Evolutionary conservation across 192 early-diverging fungal species (phyloP), one percentile per base, ranked within the genome.

Genomic region (Podila clonocystis): DNA sequence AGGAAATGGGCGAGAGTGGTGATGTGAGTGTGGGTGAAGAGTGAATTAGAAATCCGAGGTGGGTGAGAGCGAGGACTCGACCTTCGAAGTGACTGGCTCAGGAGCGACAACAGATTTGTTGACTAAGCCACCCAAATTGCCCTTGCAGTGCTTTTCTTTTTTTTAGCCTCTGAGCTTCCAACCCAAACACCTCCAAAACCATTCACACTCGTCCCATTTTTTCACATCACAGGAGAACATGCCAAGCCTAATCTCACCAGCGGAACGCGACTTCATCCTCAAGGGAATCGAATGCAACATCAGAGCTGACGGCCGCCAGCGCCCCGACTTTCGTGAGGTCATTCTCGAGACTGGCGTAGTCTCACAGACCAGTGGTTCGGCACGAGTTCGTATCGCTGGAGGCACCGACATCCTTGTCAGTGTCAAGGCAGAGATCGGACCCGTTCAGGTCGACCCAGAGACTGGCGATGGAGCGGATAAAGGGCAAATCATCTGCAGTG

Each of bases 331-430:
- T 49, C 94, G 98, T 55, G 86, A 92, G 49, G 77, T 96, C 31
- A 82, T 88, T 1, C 82, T 99, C n/a, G 95, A 95, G 79, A 94
- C 92, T 2, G 95, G 95, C 30, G 84, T 96, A 63, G 91, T 98
- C 29, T 89, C 94, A 22, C 97, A 99, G 75, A 93, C 97, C 19
- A 94, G 89, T 73, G 98, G 98, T 8, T 94, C 93, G 82, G 94
- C 94, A 58, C 94, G 96, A 22, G 90, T 93, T 50, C 90, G 93
- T 28, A 78, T 95, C 50, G 92, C 91, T 5, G 90, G 91, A 36
- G 96, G 94, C 13, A 96, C 96, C 1, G 95, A 97, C 63, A 91
- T 98, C 2, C 87, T 99, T 12, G 97, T 98, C 28, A 97, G 98
- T 20, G 90, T 99, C 70, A 99, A 98, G 79, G 95, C 95, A 13